A percentile compares a stretch with the other conserved stretches of the same genome.
phyloP scores from a whole-genome alignment of 495 filamentous ascomycete species.

The Xylaria curta region DNA sequence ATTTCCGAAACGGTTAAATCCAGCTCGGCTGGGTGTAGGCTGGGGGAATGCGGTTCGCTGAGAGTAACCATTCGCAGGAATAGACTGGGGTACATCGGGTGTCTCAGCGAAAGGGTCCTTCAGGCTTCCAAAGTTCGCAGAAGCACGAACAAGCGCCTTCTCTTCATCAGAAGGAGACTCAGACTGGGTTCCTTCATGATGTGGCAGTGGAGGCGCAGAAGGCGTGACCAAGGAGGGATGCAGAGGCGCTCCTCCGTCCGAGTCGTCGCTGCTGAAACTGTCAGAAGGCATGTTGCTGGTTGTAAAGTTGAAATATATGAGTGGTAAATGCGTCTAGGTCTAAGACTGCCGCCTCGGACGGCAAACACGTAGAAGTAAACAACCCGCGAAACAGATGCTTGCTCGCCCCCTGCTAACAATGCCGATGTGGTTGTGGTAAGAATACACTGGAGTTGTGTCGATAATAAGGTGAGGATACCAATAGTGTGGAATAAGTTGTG shows the following conservation, averaged over 20 bases:
- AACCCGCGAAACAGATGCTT: not conserved
- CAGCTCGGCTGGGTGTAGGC: constrained; percentile 20
- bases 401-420: not conserved
- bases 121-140: constrained; percentile 23
- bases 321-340: constrained; percentile 3
- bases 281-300: constrained; percentile 5
- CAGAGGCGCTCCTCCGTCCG: constrained; percentile 17
- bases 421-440: not conserved
- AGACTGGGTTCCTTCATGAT: not conserved
- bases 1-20: constrained; percentile 17
- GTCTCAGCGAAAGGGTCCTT: constrained; percentile 29
- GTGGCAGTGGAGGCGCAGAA: not conserved
- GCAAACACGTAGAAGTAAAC: not conserved
- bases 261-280: constrained; percentile 17
- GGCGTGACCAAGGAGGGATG: constrained; percentile 11
- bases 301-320: not conserved
- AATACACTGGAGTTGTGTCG: not conserved
- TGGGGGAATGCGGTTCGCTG: constrained; percentile 12
- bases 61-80: constrained; percentile 16
- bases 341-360: not conserved
- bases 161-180: constrained; percentile 23
- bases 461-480: not conserved
- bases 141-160: constrained; percentile 27
- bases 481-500: not conserved
- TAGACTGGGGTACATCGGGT: constrained; percentile 17